Base-by-base conservation (phyloP, 1,284 basidiomycete genomes). In the Lignosus rhinocerotis region DNA sequence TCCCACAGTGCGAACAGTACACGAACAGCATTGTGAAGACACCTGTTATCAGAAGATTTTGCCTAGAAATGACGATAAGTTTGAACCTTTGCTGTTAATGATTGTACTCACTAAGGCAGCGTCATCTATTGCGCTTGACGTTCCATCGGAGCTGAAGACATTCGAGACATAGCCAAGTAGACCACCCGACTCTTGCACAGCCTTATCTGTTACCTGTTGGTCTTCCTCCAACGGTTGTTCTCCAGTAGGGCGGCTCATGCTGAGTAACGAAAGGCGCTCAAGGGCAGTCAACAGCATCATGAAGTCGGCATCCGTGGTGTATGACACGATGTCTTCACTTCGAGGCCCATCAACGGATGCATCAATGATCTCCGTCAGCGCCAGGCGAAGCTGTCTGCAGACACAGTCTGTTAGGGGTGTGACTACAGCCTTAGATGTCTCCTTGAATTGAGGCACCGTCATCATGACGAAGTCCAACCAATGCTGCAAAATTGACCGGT, bases 381-480 rank as follows among this genome's bases (percentile, higher is more conserved):
- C 79, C 10, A 73, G 69, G 14, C 81, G 80, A n/a, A 96, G 73
- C 61, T 95, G 91, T 38, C 82, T 78, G 69, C 92, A 92, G 51
- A 97, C 72, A 65, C 90, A 90, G 61, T 94, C 93, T 61, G 85
- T 89, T 21, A 99, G 76, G 1, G 93, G 88, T 14, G 85, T 78
- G n/a, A 97, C 78, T 41, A 90, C 80, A 14, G 79, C 75, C 43
- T 86, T 83, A 7, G 93, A 76, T 21, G 83, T 77, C 44, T 86
- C 85, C 59, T 92, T 90, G 67, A 93, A 92, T 65, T 92, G 88
- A 0, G 93, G 88, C 8, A 96, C 78, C 0, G 93, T 92, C 88
- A 93, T 93, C 53, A 98, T 82, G 56, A 98, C 81, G 70, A 99
- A 98, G 72, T 98, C 96, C 21, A 98, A 81, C 96, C 96, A 99